Evolutionary conservation across 2,329 filamentous ascomycete species (phyloP), one percentile per base, ranked within the genome.

Genomic region (Ophiostoma novo-ulmi): DNA sequence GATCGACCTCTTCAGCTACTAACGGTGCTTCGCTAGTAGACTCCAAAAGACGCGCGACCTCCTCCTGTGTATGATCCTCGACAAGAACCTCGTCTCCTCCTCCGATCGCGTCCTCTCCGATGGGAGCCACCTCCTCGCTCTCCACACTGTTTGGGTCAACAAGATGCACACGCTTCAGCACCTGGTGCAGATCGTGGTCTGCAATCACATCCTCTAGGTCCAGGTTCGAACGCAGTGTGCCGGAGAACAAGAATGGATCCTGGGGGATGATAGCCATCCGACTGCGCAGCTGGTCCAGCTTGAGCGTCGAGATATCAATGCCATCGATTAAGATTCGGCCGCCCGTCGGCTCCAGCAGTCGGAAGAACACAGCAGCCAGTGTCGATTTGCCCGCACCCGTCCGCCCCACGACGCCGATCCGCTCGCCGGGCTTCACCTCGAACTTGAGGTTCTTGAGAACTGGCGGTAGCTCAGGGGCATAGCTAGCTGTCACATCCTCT

Each of bases 311-410:
- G 74, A 89, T 89, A 75, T 85, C 81, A 0, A 85, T 72, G 5
- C 81, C 81, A 72, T 85, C 83, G 26, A 85, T 81, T 7, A 76
- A 78, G 63, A 85, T 81, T 2, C 76, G 77, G 1, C 83, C 83
- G 4, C 76, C 74, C 10, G 77, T 78, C 11, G 83, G 77, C 69
- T 84, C 82, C 5, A 84, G 79, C 0, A 90, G 81, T 13, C 88
- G 84, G 82, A 90, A 90, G 20, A 90, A 81, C 0, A 87, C 85
- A 22, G 83, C 84, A 81, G 89, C 89, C 78, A 90, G 87, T 14
- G 84, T 87, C 8, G 85, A 88, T 77, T 90, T 90, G 58, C 88
- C 88, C 1, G 88, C 88, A 11, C 88, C 88, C 0, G 88, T 90
- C 6, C 88, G 84, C 7, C 88, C 88, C 2, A 90, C 87, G 1